A percentile compares a stretch with the other conserved stretches of the same genome.
These are phyloP conservation scores for Trichoderma breve DNA, from an alignment of 2,329 filamentous ascomycete species.

Conservation along the genomic window DNA sequence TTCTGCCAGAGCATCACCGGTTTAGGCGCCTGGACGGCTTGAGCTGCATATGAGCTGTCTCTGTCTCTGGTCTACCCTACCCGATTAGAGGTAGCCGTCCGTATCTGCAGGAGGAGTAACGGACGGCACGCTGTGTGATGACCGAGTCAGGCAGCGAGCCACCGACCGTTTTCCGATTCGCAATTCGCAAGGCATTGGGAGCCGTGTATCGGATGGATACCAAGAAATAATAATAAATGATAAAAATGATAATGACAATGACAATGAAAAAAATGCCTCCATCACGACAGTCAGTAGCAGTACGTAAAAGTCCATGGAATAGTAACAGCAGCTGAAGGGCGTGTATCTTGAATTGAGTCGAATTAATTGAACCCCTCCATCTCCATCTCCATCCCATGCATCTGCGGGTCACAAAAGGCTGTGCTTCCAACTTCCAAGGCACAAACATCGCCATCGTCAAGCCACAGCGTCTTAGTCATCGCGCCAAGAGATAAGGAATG, in stretches of 20 bases:
- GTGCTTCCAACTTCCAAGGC: slow-evolving; percentile 14
- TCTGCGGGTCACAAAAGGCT: not conserved
- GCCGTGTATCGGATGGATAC: not conserved
- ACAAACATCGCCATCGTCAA: slow-evolving; percentile 14
- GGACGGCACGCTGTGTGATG: not conserved
- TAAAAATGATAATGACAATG: not conserved
- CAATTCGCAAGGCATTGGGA: not conserved
- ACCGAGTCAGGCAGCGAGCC: slow-evolving; percentile 15
- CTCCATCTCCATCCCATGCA: not conserved
- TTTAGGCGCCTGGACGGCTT: slow-evolving; percentile 9
- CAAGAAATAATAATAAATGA: not conserved
- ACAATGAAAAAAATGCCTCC: not conserved
- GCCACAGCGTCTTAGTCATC: slow-evolving; percentile 19
- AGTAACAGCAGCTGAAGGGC: not conserved
- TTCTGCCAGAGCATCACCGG: not conserved
- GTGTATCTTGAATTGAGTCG: not conserved
- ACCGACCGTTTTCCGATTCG: not conserved
- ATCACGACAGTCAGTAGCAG: not conserved
- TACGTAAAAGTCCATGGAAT: not conserved
- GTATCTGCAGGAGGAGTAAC: not conserved
- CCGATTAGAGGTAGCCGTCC: slow-evolving; percentile 2
- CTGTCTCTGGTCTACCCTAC: not conserved
- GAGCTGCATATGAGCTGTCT: slow-evolving; percentile 3
- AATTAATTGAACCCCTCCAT: not conserved
- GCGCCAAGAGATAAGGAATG: slow-evolving; percentile 19